Conservation (phyloP, 768 basidiomycete genomes). For the Solioccasus polychromus region DNA sequence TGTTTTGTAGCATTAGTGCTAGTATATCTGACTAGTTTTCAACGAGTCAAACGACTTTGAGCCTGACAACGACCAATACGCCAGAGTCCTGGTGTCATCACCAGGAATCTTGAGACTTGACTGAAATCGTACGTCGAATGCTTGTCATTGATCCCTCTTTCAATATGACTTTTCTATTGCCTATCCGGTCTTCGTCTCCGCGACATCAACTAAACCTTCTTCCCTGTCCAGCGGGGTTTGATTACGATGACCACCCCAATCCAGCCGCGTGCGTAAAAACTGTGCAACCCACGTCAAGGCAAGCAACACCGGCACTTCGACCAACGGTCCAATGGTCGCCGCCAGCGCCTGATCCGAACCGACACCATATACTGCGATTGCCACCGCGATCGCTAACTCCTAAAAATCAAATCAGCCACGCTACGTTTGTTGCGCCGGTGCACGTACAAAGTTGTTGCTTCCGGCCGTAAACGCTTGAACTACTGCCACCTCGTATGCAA, state of each 20-base stretch:
- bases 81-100: no score
- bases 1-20: no score
- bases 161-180: no score
- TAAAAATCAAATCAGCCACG: constrained; percentile 18
- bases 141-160: no score
- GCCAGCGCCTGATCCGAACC: constrained; percentile 78
- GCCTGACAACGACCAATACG: no score
- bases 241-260: constrained; percentile 31
- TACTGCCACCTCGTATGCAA: constrained; percentile 69
- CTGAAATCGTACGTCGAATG: no score
- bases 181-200: neutral
- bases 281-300: constrained; percentile 65
- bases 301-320: constrained; percentile 77
- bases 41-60: no score
- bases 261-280: constrained; percentile 38
- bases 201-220: neutral
- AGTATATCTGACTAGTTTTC: no score
- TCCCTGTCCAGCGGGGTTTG: neutral
- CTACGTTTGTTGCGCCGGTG: no score
- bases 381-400: constrained; percentile 83
- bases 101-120: no score
- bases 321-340: constrained; percentile 75
- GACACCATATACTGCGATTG: constrained; percentile 75
- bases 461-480: constrained; percentile 79
- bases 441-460: constrained; percentile 71